Base-by-base conservation (phyloP, 331 rosid species). In the Erythrophleum ivorense region DNA sequence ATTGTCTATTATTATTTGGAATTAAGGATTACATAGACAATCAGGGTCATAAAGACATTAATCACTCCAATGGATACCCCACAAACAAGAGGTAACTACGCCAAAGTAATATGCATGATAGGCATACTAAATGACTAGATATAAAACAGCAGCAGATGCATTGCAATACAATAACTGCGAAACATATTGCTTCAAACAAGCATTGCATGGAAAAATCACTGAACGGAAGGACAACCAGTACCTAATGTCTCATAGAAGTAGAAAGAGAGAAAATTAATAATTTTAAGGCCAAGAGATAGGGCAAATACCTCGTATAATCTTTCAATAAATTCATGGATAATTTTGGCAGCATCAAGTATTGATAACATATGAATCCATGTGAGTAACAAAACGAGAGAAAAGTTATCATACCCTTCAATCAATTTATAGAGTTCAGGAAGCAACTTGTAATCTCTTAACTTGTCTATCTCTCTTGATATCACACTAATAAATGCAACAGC, bases 351-450 rank as follows among this genome's bases (percentile, higher is more conserved):
- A 58, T 18, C 77, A 55, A 38, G 1, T 31, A 34, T 31, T 12
- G 46, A 14, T 73, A 45, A 38, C 48, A 68, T 68, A 71, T 2
- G 50, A 59, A 55, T 58, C 53, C 41, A n/a, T 36, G 33, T n/a
- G 48, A 73, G 52, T 16, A 77, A 6, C 45, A 78, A 64, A 34
- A 53, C 65, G 54, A 46, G 11, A 58, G 29, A 8, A 73, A 78
- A 13, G 29, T 52, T 24, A 78, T 24, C 88, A 73, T 81, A 82
- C 88, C 86, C 84, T 41, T 85, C 81, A 73, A 82, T 82, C 71
- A 85, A 78, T 43, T 58, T 74, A 48, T 82, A 29, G 31, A 85
- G 83, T 81, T 82, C 85, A 78, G 71, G 83, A 73, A 85, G 81
- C 75, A 85, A 76, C 64, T 81, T 81, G 34, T 73, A 19, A 73